Evolutionary conservation across 225 moss, liverwort and hornwort genomes (phyloP), one percentile per base, ranked within the genome.

Genomic region (Ulota crispa): DNA sequence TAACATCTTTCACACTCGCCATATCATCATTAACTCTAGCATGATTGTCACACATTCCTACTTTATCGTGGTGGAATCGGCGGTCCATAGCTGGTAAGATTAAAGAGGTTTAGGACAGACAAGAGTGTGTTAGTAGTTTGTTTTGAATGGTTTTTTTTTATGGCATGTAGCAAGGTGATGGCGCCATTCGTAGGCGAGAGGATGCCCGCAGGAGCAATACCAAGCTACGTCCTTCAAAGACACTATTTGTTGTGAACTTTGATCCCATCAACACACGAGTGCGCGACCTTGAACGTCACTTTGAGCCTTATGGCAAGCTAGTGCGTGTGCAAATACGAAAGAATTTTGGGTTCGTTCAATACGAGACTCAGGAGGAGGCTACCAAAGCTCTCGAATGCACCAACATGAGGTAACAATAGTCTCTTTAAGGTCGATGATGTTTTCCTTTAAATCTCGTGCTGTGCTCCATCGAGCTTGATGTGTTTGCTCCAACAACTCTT

Each of bases 321-420:
- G 89, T 96, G 32, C 93, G 99, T 42, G 99, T 99, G 13, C 99
- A 99, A 85, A 94, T 99, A 82, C 88, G 99, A 73, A 99, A 99
- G 90, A 99, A 99, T 78, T 99, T 99, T 79, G 99, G 96, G 26
- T 99, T 96, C 73, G 96, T 99, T 30, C 99, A 99, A 70, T 99
- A 96, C 74, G 99, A 96, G 76, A 89, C 96, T 70, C 99, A 99
- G 80, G 96, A 99, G 56, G 99, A 99, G 84, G 99, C 99, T 55
- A 96, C 99, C 57, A 96, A 99, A 88, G 99, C 99, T 24, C 86
- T 99, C 77, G 96, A 99, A 82, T 88, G 87, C 85, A 99, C 99
- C 68, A 99, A 99, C 70, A 89, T 99, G 93, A 99, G 99, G 99
- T 99, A 85, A 83, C 32, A 34, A 64, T 89, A 43, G 61, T 70